A percentile compares a stretch with the other conserved stretches of the same genome.
These are phyloP conservation scores for Coemansia sp. DNA, from an alignment of 192 early-diverging fungal genomes.

Conservation along the genomic window DNA sequence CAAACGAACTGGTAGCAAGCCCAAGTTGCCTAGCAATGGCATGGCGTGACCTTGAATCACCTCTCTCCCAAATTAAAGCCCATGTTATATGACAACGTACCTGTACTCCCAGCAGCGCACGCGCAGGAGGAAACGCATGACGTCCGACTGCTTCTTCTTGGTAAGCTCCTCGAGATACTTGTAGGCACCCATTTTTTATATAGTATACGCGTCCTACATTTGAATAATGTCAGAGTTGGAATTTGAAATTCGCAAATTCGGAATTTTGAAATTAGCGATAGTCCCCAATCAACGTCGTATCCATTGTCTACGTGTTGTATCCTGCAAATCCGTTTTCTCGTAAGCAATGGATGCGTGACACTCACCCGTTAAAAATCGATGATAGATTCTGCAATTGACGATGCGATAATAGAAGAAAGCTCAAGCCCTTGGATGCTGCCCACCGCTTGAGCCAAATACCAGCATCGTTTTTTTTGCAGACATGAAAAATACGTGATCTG, in stretches of 20 bases:
- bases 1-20: constrained; percentile 52
- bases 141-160: constrained; percentile 99
- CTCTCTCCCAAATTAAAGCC: constrained; percentile 2
- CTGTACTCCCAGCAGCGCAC: constrained; percentile 98
- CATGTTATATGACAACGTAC: constrained; percentile 39
- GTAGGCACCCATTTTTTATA: constrained; percentile 71
- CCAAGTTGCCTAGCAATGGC: constrained; percentile 59
- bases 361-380: constrained; percentile 5
- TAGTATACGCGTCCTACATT: constrained; percentile 41
- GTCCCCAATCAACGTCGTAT: neutral
- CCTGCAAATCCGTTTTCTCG: neutral
- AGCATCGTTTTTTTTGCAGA: neutral
- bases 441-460: neutral
- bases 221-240: constrained; percentile 3
- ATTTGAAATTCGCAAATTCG: constrained; percentile 8
- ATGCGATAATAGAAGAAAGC: neutral
- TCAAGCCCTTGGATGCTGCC: neutral
- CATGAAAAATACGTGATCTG: neutral
- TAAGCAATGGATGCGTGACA: constrained; percentile 1
- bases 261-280: constrained; percentile 5
- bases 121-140: constrained; percentile 97
- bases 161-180: constrained; percentile 94
- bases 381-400: constrained; percentile 4
- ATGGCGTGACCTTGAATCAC: constrained; percentile 40
- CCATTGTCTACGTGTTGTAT: neutral